A percentile compares a stretch with the other conserved stretches of the same genome.
Conservation (phyloP, 2,329 filamentous ascomycete species). For the Colletotrichum sidae region DNA sequence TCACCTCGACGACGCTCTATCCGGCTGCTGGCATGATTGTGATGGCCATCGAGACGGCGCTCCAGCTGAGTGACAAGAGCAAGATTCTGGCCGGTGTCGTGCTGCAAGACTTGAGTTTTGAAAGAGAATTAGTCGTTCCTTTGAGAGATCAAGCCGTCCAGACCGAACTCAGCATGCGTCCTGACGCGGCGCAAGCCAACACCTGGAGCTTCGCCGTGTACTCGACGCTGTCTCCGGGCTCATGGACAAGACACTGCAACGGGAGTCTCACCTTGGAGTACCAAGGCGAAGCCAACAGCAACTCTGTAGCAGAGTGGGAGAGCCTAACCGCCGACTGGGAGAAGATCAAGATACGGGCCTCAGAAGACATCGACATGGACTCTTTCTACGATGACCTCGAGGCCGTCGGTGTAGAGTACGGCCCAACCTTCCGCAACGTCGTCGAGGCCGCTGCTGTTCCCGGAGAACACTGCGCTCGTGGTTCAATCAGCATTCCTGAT, state of each 20-base stretch:
- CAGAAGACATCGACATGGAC: constrained; percentile 18
- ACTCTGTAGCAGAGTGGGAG: constrained; percentile 1
- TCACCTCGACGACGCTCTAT: constrained; percentile 55
- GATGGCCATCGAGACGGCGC: constrained; percentile 40
- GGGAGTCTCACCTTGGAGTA: constrained; percentile 8
- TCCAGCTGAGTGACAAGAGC: background rate
- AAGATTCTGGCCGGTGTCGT: background rate
- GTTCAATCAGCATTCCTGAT: constrained; percentile 30
- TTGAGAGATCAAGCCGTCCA: constrained; percentile 4
- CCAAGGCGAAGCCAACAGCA: background rate
- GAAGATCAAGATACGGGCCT: background rate
- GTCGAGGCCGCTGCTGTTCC: constrained; percentile 4
- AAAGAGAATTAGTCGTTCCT: constrained; percentile 16
- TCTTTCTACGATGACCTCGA: constrained; percentile 37
- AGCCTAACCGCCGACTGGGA: background rate
- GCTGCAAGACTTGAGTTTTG: constrained; percentile 6
- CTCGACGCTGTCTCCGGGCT: background rate
- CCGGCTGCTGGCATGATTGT: constrained; percentile 50
- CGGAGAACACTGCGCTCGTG: constrained; percentile 3
- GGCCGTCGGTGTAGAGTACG: constrained; percentile 37
- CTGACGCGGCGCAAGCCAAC: background rate
- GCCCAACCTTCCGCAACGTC: constrained; percentile 34
- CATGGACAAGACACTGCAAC: constrained; percentile 20
- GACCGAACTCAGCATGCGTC: constrained; percentile 15
- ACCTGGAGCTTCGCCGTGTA: constrained; percentile 16